A percentile compares a stretch with the other conserved stretches of the same genome.
phyloP scores from a whole-genome alignment of 495 filamentous ascomycete genomes.

The Xylaria acuta region DNA sequence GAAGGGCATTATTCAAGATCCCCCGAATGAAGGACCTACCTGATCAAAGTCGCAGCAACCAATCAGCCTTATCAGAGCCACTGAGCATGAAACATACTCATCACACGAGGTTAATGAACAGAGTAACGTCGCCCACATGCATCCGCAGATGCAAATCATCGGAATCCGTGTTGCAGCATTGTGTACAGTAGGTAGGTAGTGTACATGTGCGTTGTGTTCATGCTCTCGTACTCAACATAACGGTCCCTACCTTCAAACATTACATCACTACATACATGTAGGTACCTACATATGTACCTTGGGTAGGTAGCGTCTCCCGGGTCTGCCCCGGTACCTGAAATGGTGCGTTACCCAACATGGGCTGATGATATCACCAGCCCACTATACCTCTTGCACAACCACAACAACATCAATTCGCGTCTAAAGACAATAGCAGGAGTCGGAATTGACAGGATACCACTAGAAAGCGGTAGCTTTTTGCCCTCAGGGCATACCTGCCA shows the following conservation, averaged over 20 bases:
- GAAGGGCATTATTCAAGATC: not conserved
- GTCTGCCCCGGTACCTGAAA: no score
- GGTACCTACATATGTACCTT: no score
- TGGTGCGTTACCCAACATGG: no score
- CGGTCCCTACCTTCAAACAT: no score
- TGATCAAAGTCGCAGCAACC: not conserved
- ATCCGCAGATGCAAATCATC: not conserved
- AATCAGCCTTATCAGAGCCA: not conserved
- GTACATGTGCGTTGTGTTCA: not conserved
- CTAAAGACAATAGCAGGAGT: not conserved
- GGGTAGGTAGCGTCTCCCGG: no score
- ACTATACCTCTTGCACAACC: no score
- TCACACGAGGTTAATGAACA: constrained; percentile 10
- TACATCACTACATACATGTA: not conserved
- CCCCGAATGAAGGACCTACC: not conserved
- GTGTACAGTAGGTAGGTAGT: not conserved
- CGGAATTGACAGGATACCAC: not conserved
- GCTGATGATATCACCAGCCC: no score
- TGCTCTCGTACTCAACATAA: no score
- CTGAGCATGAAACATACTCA: constrained; percentile 1
- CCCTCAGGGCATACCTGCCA: no score
- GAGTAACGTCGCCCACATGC: not conserved
- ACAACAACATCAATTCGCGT: not conserved
- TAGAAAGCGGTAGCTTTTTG: not conserved
- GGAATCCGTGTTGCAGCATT: not conserved